Conservation (phyloP, 2,329 filamentous ascomycete genomes). For the Sporothrix sp. region DNA sequence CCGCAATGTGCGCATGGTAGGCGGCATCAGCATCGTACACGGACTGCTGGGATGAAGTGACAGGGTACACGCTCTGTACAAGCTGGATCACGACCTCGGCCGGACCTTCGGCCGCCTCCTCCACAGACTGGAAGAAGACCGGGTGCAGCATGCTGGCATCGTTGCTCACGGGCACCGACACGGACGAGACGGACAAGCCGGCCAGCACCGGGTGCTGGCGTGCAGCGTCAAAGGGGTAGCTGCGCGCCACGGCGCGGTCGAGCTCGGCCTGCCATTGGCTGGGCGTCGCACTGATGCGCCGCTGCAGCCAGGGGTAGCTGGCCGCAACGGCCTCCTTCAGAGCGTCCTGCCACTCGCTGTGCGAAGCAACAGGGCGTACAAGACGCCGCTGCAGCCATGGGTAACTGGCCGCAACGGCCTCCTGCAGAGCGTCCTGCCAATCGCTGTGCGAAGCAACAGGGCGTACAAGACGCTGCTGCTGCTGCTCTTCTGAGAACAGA, state of each 20-base stretch:
- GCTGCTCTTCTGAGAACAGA: conserved; percentile 8
- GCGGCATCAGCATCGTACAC: conserved; percentile 13
- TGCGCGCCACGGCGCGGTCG: conserved; percentile 26
- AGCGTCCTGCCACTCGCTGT: conserved; percentile 28
- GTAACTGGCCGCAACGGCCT: conserved; percentile 25
- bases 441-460: conserved; percentile 8
- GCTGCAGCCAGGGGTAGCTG: conserved; percentile 21
- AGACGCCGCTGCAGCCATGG: conserved; percentile 16
- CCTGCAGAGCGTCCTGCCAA: conserved; percentile 22
- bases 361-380: too few relatives aligned
- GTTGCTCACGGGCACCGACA: conserved; percentile 14
- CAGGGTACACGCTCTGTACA: not conserved
- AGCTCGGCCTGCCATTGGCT: conserved; percentile 32
- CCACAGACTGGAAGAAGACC: conserved; percentile 23
- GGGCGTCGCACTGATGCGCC: conserved; percentile 19
- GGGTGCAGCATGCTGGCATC: conserved; percentile 25
- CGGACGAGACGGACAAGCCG: conserved; percentile 16
- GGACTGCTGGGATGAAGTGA: not conserved
- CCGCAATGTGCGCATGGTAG: conserved; percentile 21
- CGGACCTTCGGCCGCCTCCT: not conserved
- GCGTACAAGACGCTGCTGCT: conserved; percentile 14
- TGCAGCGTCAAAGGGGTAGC: conserved; percentile 24
- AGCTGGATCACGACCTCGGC: conserved; percentile 1
- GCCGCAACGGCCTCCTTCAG: conserved; percentile 25
- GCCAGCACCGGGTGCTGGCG: conserved; percentile 27